Percentiles rank a stretch among this genome's conserved stretches.
phyloP scores from a whole-genome alignment of 805 yeast species.

The Yarrowia keelungensis region DNA sequence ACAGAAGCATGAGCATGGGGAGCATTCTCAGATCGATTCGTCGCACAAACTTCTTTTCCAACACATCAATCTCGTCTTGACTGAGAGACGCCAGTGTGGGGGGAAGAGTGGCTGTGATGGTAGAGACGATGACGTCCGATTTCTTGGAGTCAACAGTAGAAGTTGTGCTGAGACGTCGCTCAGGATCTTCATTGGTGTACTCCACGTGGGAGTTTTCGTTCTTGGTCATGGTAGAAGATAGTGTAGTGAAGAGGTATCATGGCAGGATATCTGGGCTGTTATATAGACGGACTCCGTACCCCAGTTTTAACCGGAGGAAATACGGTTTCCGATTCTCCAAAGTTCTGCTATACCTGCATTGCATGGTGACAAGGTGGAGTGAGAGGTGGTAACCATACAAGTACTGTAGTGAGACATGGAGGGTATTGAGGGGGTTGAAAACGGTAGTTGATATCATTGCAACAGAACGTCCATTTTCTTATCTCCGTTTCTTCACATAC shows the following conservation, averaged over 20 bases:
- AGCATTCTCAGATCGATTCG: slow-evolving; percentile 57
- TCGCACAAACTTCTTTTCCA: slow-evolving; percentile 56
- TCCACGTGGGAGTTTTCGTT: slow-evolving; percentile 18
- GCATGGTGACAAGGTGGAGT: not conserved
- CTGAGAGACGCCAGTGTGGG: slow-evolving; percentile 5
- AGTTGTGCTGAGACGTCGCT: slow-evolving; percentile 4
- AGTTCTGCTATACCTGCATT: slow-evolving; percentile 3
- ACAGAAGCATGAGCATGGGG: slow-evolving; percentile 48
- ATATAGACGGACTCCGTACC: not conserved
- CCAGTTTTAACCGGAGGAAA: not conserved
- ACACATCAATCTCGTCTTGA: not conserved
- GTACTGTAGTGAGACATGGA: no score
- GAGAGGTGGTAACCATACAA: no score
- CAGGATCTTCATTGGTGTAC: not conserved
- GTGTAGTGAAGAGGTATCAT: no score
- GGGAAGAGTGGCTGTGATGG: slow-evolving; percentile 14
- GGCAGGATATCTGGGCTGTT: no score
- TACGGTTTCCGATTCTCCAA: not conserved
- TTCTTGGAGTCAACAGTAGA: slow-evolving; percentile 11
- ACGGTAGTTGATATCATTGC: no score
- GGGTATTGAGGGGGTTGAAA: no score
- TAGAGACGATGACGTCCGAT: not conserved
- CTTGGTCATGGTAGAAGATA: slow-evolving; percentile 3
- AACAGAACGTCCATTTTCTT: no score
- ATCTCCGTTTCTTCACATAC: no score